phyloP scores from a whole-genome alignment of 2,329 filamentous ascomycete genomes.

The Penicillium hordei region DNA sequence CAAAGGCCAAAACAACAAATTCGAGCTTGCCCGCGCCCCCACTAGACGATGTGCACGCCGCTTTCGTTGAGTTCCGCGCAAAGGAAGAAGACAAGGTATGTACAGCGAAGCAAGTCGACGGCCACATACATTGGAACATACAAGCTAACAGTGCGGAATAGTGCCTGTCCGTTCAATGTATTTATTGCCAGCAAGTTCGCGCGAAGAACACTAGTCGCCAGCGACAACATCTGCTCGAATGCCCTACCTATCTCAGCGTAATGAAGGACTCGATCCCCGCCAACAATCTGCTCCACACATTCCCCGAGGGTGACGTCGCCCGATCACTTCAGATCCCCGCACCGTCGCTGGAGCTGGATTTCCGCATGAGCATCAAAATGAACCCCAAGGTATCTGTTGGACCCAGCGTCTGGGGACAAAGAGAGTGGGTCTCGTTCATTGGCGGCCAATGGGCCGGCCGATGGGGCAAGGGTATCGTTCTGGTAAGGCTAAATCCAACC shows the following conservation, averaged over 20 bases:
- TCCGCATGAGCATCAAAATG: constrained; percentile 54
- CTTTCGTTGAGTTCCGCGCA: constrained; percentile 50
- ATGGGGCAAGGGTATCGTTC: constrained; percentile 53
- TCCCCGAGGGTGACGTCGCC: constrained; percentile 51
- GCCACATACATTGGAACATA: not conserved
- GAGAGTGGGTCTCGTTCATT: constrained; percentile 53
- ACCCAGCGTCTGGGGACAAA: constrained; percentile 49
- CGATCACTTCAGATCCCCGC: constrained; percentile 50
- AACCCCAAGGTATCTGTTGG: constrained; percentile 53
- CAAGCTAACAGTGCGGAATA: constrained; percentile 22
- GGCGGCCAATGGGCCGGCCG: constrained; percentile 54
- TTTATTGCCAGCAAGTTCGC: constrained; percentile 52
- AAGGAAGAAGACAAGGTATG: constrained; percentile 49
- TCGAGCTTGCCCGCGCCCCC: constrained; percentile 48
- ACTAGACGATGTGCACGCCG: constrained; percentile 51
- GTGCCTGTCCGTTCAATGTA: constrained; percentile 52
- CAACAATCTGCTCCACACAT: constrained; percentile 52
- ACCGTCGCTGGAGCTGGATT: constrained; percentile 52
- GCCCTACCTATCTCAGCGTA: constrained; percentile 51
- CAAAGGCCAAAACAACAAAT: constrained; percentile 38
- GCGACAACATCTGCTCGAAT: constrained; percentile 51
- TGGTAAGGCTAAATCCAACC: constrained; percentile 37
- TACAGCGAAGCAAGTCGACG: constrained; percentile 16
- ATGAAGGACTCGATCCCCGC: constrained; percentile 55
- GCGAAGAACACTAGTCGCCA: constrained; percentile 53